These are phyloP conservation scores for Cornus kousa DNA, from an alignment of 148 eudicot species.

Conservation along the genomic window DNA sequence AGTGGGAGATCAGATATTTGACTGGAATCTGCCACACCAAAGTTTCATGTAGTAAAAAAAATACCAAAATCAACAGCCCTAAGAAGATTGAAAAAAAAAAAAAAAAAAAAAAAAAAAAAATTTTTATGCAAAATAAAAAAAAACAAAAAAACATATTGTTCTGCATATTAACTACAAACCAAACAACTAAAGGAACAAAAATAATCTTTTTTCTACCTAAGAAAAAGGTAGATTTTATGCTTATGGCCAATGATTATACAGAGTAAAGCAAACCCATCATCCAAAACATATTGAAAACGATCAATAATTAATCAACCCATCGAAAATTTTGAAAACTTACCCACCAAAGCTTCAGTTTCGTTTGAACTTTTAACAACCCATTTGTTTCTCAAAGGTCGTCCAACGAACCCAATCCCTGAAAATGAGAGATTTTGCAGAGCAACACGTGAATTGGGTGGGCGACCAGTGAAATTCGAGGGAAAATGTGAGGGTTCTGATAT, in stretches of 20 bases:
- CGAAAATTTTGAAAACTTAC: constrained; percentile 16
- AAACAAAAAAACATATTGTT: neutral
- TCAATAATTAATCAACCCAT: neutral
- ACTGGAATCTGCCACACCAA: constrained; percentile 34
- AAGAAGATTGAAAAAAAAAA: neutral
- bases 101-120: too few species aligned
- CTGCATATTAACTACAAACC: neutral
- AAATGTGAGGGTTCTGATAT: constrained; percentile 20
- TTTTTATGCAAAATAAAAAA: neutral
- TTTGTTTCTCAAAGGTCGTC: neutral
- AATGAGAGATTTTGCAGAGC: constrained; percentile 14
- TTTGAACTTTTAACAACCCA: constrained; percentile 18
- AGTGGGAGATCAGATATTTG: constrained; percentile 51
- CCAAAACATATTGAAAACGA: neutral
- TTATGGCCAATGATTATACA: neutral
- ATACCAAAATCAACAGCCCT: neutral
- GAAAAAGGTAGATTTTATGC: neutral
- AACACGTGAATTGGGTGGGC: constrained; percentile 9
- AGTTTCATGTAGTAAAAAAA: constrained; percentile 9
- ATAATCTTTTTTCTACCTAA: neutral
- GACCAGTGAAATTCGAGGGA: constrained; percentile 11
- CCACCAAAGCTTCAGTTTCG: constrained; percentile 23
- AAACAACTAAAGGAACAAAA: neutral
- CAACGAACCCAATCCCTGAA: constrained; percentile 10
- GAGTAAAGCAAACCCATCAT: neutral